Conservation (phyloP, 2,329 filamentous ascomycete genomes). For the Aspergillus jensenii region DNA sequence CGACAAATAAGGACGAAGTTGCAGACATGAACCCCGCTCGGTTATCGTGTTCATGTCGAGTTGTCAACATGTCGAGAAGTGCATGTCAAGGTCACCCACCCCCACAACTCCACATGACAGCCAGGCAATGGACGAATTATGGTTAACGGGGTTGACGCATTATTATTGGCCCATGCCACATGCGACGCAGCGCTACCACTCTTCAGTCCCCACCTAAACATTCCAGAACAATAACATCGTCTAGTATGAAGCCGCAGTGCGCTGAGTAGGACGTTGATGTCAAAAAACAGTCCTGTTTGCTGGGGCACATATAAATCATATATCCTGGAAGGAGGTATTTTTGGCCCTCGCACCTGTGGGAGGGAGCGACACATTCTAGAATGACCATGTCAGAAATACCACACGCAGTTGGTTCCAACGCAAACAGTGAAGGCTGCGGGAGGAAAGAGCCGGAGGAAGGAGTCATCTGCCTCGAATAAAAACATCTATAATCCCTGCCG, state of each 20-base stretch:
- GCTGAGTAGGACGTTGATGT: slow-evolving; percentile 1
- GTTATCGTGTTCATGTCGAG: background rate
- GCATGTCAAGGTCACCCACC: background rate
- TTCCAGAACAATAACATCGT: slow-evolving; percentile 1
- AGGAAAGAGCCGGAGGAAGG: background rate
- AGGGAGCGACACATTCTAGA: background rate
- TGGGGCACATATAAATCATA: background rate
- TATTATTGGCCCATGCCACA: background rate
- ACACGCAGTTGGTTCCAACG: background rate
- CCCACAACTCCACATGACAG: slow-evolving; percentile 1
- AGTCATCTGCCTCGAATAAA: background rate
- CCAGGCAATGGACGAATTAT: background rate
- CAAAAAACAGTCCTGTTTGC: background rate
- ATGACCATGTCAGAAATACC: background rate
- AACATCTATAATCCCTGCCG: background rate
- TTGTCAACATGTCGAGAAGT: background rate
- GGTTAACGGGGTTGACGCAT: background rate
- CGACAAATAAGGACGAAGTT: too few relatives aligned
- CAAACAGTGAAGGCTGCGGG: background rate
- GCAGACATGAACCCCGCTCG: background rate
- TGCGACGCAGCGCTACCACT: slow-evolving; percentile 3
- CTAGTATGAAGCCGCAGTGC: background rate
- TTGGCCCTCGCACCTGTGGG: background rate
- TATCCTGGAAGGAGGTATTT: background rate
- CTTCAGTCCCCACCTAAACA: background rate